Evolutionary conservation across 1,139 yeast species (phyloP).

Genomic region (Yamadazyma taylorii): DNA sequence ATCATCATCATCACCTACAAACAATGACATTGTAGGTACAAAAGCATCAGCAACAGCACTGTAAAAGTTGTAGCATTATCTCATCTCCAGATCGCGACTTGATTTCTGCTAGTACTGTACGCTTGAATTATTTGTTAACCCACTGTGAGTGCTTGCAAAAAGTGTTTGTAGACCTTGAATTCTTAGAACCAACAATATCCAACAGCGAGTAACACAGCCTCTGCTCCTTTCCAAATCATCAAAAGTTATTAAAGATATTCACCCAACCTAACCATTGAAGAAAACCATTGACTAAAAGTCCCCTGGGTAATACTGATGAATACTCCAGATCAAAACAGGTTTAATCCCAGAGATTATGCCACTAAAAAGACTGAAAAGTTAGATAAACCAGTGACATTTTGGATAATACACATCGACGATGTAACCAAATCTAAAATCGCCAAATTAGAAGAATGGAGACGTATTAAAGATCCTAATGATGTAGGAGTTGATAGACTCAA

Average conservation of each 20-base stretch:
- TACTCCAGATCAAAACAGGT: slow-evolving; percentile 4
- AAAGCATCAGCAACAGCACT: too few species aligned
- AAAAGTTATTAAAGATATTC: too few species aligned
- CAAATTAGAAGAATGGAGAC: slow-evolving; percentile 43
- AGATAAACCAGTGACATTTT: slow-evolving; percentile 24
- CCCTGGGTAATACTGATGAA: too few species aligned
- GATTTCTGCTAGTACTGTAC: too few species aligned
- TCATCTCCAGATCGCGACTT: too few species aligned
- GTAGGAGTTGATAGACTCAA: slow-evolving; percentile 40
- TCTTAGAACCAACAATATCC: too few species aligned
- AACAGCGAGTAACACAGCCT: too few species aligned
- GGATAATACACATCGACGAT: slow-evolving; percentile 35
- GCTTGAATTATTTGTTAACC: too few species aligned
- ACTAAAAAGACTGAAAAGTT: slow-evolving; percentile 13
- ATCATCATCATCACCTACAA: slow-evolving; percentile 17
- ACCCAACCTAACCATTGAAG: too few species aligned
- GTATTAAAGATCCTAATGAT: slow-evolving; percentile 38
- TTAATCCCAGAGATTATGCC: slow-evolving; percentile 19
- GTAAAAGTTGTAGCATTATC: too few species aligned
- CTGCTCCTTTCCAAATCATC: not conserved
- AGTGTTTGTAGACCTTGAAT: not conserved
- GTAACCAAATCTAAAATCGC: slow-evolving; percentile 35
- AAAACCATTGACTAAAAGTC: too few species aligned
- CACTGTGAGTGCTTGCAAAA: too few species aligned
- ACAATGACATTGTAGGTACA: slow-evolving; percentile 13